phyloP scores from a whole-genome alignment of 306 rosid genomes.

The Gastrolobium villosum region DNA sequence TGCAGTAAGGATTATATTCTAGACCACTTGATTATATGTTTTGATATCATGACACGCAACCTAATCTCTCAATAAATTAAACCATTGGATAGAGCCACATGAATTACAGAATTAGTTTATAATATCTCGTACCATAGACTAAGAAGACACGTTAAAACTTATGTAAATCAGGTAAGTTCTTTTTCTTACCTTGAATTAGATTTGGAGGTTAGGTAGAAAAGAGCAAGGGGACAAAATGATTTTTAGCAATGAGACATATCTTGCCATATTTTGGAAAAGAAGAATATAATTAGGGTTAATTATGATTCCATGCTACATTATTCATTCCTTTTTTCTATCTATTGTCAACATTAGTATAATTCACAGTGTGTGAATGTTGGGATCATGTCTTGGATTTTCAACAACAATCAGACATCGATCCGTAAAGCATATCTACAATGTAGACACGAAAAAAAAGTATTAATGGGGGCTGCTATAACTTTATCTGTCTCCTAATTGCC shows the following conservation, averaged over 20 bases:
- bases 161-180: not conserved
- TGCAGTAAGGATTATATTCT: too few species aligned
- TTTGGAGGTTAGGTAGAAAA: not conserved
- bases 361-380: constrained; percentile 60
- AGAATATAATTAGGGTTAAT: not conserved
- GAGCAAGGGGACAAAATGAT: not conserved
- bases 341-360: constrained; percentile 48
- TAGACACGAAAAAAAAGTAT: constrained; percentile 29
- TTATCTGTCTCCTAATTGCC: constrained; percentile 68
- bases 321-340: constrained; percentile 6
- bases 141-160: too few species aligned
- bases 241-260: not conserved
- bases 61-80: too few species aligned
- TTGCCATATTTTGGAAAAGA: not conserved
- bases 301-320: constrained; percentile 39
- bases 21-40: too few species aligned
- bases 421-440: constrained; percentile 30
- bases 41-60: too few species aligned
- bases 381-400: constrained; percentile 61
- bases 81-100: too few species aligned
- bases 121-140: too few species aligned
- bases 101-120: too few species aligned
- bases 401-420: constrained; percentile 44
- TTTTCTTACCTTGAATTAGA: not conserved
- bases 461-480: constrained; percentile 32